A percentile compares a stretch with the other conserved stretches of the same genome.
phyloP scores from a whole-genome alignment of 2,329 filamentous ascomycete species.

The Xylaria sp. region DNA sequence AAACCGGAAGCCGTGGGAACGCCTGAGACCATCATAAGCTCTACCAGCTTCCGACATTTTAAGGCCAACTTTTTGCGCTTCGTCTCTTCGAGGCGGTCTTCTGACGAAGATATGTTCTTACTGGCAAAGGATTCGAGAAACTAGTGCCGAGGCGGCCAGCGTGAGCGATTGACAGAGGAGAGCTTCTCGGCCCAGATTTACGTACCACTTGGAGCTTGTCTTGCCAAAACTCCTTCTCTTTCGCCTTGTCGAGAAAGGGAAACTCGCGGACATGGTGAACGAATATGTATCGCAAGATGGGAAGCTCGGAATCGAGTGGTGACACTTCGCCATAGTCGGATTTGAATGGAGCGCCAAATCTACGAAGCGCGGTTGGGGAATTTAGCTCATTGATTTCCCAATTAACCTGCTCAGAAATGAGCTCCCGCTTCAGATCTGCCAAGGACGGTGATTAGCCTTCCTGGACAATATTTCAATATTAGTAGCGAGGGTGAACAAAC shows the following conservation, averaged over 20 bases:
- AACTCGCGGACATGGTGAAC: conserved; percentile 98
- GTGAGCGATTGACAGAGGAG: conserved; percentile 1
- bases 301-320: conserved; percentile 91
- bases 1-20: conserved; percentile 96
- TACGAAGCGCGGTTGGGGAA: conserved; percentile 90
- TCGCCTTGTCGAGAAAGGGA: conserved; percentile 94
- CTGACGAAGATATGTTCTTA: conserved; percentile 96
- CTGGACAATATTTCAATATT: background rate
- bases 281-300: conserved; percentile 95
- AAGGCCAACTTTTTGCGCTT: conserved; percentile 91
- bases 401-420: conserved; percentile 88
- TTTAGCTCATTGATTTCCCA: conserved; percentile 93
- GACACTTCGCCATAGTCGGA: conserved; percentile 93
- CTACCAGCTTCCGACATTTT: conserved; percentile 95
- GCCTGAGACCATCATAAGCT: conserved; percentile 99
- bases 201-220: conserved; percentile 93
- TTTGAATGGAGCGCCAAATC: conserved; percentile 95
- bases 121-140: conserved; percentile 97
- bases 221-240: conserved; percentile 99
- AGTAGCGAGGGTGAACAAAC: conserved; percentile 61
- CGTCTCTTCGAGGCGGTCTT: conserved; percentile 94
- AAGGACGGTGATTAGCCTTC: conserved; percentile 38
- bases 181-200: conserved; percentile 44
- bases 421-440: conserved; percentile 92
- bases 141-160: conserved; percentile 57